Percentiles rank a stretch among this genome's conserved stretches.
phyloP scores from a whole-genome alignment of 352 stramenopile species.

The Phytophthora agathidicida region DNA sequence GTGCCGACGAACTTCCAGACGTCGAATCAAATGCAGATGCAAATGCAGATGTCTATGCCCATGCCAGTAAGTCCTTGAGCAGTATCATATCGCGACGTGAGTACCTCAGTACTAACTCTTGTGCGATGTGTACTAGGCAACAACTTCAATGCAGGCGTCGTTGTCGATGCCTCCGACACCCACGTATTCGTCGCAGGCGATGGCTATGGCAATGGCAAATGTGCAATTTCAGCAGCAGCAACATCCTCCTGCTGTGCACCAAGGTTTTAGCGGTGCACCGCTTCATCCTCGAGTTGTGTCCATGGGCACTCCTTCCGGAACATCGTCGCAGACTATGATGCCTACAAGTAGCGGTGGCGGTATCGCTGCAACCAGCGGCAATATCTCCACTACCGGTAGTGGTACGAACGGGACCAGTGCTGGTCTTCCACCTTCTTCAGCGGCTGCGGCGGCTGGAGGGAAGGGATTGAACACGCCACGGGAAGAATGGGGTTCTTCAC shows the following conservation, averaged over 20 bases:
- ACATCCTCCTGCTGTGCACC: conserved; percentile 24
- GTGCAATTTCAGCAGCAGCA: conserved; percentile 38
- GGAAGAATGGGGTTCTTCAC: conserved; percentile 88
- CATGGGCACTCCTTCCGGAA: conserved; percentile 28
- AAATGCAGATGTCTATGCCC: conserved; percentile 39
- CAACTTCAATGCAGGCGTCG: conserved; percentile 33
- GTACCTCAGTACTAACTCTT: conserved; percentile 13
- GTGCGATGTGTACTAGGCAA: conserved; percentile 19
- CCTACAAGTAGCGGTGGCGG: conserved; percentile 19
- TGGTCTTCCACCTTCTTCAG: conserved; percentile 48
- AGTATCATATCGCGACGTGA: no score
- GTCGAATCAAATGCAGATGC: conserved; percentile 49
- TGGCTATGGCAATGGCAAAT: conserved; percentile 44
- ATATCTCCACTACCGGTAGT: conserved; percentile 12
- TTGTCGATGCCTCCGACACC: conserved; percentile 36
- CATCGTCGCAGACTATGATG: conserved; percentile 22
- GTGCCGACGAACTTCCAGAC: conserved; percentile 43
- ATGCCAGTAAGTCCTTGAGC: conserved; percentile 35
- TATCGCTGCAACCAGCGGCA: conserved; percentile 24
- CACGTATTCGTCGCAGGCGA: conserved; percentile 40
- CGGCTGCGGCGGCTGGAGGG: conserved; percentile 34
- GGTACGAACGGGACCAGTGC: conserved; percentile 13
- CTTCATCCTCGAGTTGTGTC: conserved; percentile 35
- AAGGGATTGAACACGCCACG: conserved; percentile 71
- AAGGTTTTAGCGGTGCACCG: conserved; percentile 48